Conservation (phyloP, 2,329 filamentous ascomycete genomes). For the Fusarium sp. region DNA sequence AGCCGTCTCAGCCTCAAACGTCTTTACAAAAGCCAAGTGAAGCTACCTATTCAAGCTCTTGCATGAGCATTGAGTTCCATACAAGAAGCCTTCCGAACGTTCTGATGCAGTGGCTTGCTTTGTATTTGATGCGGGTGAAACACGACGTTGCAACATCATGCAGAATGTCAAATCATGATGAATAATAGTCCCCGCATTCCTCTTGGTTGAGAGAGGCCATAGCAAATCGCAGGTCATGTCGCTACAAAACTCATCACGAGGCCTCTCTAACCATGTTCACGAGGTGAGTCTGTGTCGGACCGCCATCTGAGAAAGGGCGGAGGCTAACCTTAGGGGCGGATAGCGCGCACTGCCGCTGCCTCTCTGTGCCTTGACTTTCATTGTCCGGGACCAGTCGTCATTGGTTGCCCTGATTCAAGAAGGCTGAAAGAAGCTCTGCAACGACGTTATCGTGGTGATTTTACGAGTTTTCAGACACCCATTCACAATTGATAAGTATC, state of each 20-base stretch:
- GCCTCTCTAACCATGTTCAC: constrained; percentile 21
- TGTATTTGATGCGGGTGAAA: constrained; percentile 31
- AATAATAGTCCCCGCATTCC: constrained; percentile 9
- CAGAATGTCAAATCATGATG: constrained; percentile 11
- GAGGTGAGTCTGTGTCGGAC: constrained; percentile 32
- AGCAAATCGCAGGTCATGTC: constrained; percentile 15
- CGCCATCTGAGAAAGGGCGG: constrained; percentile 22
- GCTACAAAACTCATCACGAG: constrained; percentile 27
- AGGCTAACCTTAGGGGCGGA: constrained; percentile 25
- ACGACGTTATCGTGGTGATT: background rate
- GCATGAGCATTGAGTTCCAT: constrained; percentile 26
- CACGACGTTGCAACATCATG: constrained; percentile 27
- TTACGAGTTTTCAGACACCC: background rate
- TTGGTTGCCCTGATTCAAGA: background rate
- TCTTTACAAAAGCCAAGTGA: constrained; percentile 1
- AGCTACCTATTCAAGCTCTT: constrained; percentile 18
- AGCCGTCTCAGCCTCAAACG: background rate
- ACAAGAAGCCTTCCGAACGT: constrained; percentile 9
- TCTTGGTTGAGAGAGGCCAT: background rate
- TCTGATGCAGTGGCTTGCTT: constrained; percentile 41
- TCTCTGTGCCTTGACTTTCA: constrained; percentile 9
- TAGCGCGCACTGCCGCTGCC: constrained; percentile 6
- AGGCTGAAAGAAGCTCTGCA: background rate
- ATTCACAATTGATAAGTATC: background rate
- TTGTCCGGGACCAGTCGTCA: constrained; percentile 14